These are phyloP conservation scores for Fusarium sp. DNA, from an alignment of 2,329 filamentous ascomycete species.

Conservation along the genomic window DNA sequence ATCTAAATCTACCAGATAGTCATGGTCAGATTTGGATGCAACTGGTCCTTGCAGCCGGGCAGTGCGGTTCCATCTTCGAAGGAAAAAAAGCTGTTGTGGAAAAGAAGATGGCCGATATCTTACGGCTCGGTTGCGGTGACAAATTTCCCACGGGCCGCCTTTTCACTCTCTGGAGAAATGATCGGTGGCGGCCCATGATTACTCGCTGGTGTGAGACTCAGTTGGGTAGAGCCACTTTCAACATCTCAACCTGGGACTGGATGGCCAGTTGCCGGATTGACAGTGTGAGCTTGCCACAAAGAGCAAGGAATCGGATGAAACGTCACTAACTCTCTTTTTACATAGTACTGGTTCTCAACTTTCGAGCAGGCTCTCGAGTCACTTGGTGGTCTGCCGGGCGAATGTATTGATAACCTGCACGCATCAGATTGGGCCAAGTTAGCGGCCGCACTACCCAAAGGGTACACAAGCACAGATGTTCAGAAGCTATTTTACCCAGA, in stretches of 20 bases:
- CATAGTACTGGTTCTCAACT: slow-evolving; percentile 5
- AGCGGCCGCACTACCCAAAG: not conserved
- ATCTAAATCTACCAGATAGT: slow-evolving; percentile 22
- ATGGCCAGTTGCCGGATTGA: slow-evolving; percentile 6
- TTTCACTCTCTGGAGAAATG: slow-evolving; percentile 9
- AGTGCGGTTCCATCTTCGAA: slow-evolving; percentile 9
- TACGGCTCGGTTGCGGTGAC: not conserved
- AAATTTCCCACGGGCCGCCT: slow-evolving; percentile 3
- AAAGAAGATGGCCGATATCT: slow-evolving; percentile 3
- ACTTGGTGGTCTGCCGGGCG: not conserved
- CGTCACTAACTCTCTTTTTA: not conserved
- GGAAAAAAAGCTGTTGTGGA: slow-evolving; percentile 9
- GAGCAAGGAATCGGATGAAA: no score
- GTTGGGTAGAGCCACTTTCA: slow-evolving; percentile 7
- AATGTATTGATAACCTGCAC: not conserved
- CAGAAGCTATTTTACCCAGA: not conserved
- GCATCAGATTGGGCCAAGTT: not conserved
- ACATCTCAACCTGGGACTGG: slow-evolving; percentile 16
- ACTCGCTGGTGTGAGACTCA: slow-evolving; percentile 5
- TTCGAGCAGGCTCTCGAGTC: not conserved
- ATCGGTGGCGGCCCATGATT: slow-evolving; percentile 10
- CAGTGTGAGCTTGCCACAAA: not conserved
- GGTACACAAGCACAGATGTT: not conserved
- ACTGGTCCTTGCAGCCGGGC: slow-evolving; percentile 1
- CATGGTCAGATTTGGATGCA: slow-evolving; percentile 35